Conservation (phyloP, 2,329 filamentous ascomycete genomes). For the Ramularia collo-cygni region DNA sequence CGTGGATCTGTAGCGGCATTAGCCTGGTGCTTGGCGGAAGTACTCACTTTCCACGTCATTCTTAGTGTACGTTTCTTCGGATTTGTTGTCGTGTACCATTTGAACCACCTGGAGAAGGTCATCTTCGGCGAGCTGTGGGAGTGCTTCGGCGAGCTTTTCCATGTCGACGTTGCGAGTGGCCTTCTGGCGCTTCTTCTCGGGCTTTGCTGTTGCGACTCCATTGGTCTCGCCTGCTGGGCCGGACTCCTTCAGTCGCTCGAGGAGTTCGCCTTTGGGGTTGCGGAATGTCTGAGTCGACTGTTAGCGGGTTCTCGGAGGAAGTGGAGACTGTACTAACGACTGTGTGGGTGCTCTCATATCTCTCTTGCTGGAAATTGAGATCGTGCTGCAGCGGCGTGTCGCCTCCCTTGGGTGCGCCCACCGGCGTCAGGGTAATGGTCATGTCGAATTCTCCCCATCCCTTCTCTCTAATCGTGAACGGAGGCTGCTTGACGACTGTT, state of each 20-base stretch:
- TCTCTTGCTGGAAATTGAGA: constrained; percentile 76
- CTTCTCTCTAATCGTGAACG: constrained; percentile 85
- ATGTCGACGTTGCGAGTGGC: constrained; percentile 60
- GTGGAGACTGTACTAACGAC: too few relatives aligned
- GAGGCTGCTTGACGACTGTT: constrained; percentile 66
- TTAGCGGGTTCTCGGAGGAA: neutral
- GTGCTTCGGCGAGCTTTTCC: constrained; percentile 89
- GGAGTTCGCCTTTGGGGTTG: constrained; percentile 82
- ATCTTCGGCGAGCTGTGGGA: constrained; percentile 85
- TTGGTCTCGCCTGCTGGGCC: constrained; percentile 61
- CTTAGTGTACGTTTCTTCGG: constrained; percentile 87
- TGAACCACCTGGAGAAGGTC: constrained; percentile 92
- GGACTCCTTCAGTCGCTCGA: constrained; percentile 72
- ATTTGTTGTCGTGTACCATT: constrained; percentile 97
- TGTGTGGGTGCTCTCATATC: constrained; percentile 75
- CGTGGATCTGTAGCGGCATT: constrained; percentile 4
- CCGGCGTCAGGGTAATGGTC: constrained; percentile 71
- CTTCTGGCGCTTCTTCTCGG: constrained; percentile 69
- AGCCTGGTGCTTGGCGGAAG: neutral
- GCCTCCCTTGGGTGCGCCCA: constrained; percentile 65
- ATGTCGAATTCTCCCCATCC: constrained; percentile 99
- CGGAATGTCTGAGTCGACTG: constrained; percentile 59
- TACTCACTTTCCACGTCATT: constrained; percentile 82
- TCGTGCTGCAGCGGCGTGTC: constrained; percentile 79
- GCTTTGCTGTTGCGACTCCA: constrained; percentile 48